phyloP scores from a whole-genome alignment of 495 filamentous ascomycete genomes.

The Podospora appendiculata region DNA sequence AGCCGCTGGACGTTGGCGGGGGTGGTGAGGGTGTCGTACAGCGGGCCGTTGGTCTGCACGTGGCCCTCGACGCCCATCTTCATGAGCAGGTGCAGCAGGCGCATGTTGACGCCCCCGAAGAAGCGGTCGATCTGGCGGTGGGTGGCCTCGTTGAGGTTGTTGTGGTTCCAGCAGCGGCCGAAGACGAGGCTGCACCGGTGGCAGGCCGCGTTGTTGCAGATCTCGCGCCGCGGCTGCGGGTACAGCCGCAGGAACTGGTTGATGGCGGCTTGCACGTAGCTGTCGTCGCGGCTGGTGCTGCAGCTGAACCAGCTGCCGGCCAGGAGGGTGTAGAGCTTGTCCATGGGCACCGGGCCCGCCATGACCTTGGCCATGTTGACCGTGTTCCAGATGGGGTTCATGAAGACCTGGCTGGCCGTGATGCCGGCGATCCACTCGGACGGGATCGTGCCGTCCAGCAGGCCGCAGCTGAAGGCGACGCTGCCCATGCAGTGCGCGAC shows the following conservation, averaged over 20 bases:
- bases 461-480: slow-evolving; percentile 49
- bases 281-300: slow-evolving; percentile 37
- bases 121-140: slow-evolving; percentile 55
- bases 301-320: slow-evolving; percentile 49
- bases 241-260: slow-evolving; percentile 55
- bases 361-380: slow-evolving; percentile 53
- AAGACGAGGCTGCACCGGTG: slow-evolving; percentile 54
- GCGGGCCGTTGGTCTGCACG: slow-evolving; percentile 43
- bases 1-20: slow-evolving; percentile 42
- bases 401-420: slow-evolving; percentile 56
- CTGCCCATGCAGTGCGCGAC: slow-evolving; percentile 62
- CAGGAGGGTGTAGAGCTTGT: slow-evolving; percentile 37
- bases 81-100: slow-evolving; percentile 49
- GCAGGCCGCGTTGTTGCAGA: slow-evolving; percentile 57
- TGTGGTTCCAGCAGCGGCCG: slow-evolving; percentile 58
- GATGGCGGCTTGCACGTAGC: slow-evolving; percentile 40
- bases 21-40: slow-evolving; percentile 39
- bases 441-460: slow-evolving; percentile 59
- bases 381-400: slow-evolving; percentile 51
- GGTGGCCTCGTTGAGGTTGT: slow-evolving; percentile 55
- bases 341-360: slow-evolving; percentile 35
- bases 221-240: slow-evolving; percentile 45
- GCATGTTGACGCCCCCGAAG: slow-evolving; percentile 57
- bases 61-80: slow-evolving; percentile 44
- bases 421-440: slow-evolving; percentile 52